phyloP scores from a whole-genome alignment of 352 stramenopile genomes.

The Phytophthora rubi region DNA sequence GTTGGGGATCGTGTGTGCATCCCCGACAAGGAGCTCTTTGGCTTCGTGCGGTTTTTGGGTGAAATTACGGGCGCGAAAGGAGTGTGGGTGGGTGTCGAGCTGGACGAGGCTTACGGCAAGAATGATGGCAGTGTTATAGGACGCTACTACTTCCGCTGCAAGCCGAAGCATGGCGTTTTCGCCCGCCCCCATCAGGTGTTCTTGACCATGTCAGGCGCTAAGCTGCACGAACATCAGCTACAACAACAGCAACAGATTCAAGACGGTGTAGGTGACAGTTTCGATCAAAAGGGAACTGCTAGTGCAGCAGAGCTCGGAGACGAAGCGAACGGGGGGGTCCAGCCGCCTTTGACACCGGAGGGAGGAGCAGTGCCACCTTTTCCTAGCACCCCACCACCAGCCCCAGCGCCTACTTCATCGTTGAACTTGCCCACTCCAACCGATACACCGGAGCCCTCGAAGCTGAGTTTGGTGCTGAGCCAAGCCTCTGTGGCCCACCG shows the following conservation, averaged over 20 bases:
- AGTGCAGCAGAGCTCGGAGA: conserved; percentile 41
- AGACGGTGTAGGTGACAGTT: conserved; percentile 24
- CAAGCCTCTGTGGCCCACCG: conserved; percentile 71
- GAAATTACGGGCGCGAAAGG: conserved; percentile 77
- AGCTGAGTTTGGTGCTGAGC: conserved; percentile 67
- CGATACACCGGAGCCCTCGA: conserved; percentile 55
- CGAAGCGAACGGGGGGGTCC: conserved; percentile 32
- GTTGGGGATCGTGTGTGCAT: conserved; percentile 83
- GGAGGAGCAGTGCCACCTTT: conserved; percentile 20
- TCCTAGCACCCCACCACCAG: conserved; percentile 32
- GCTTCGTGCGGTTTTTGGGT: conserved; percentile 78
- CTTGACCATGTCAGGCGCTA: conserved; percentile 63
- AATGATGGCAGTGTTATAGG: conserved; percentile 88
- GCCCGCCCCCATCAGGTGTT: conserved; percentile 80
- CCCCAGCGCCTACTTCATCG: conserved; percentile 24
- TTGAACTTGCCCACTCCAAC: conserved; percentile 22
- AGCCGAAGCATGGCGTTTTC: conserved; percentile 83
- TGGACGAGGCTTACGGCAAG: conserved; percentile 79
- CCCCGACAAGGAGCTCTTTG: conserved; percentile 86
- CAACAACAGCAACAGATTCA: conserved; percentile 47
- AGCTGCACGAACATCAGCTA: conserved; percentile 58
- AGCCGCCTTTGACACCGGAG: conserved; percentile 26
- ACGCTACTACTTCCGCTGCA: conserved; percentile 80
- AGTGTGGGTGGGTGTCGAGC: conserved; percentile 78
- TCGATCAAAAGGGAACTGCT: conserved; percentile 18